Evolutionary conservation across 2,329 filamentous ascomycete genomes (phyloP).

Genomic region (Fusarium metavorans): DNA sequence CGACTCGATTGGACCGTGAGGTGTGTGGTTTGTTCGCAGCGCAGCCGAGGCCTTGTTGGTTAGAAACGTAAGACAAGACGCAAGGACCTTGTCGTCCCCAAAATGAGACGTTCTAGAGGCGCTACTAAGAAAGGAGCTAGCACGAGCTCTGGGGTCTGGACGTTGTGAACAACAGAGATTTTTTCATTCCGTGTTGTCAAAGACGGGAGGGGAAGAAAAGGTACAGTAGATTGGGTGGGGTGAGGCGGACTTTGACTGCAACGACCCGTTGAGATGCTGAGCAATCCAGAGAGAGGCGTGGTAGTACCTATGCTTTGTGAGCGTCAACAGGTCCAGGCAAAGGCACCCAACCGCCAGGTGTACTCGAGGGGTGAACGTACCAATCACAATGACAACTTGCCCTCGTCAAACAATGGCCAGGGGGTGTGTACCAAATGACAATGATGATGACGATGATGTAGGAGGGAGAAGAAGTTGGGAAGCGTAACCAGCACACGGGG

Average conservation of each 20-base stretch:
- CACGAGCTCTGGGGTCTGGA: conserved; percentile 3
- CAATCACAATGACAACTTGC: conserved; percentile 1
- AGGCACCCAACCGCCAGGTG: neutral
- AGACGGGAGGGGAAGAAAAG: neutral
- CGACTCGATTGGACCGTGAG: neutral
- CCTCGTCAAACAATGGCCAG: conserved; percentile 1
- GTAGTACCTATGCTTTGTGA: neutral
- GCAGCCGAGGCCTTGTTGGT: neutral
- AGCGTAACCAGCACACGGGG: conserved; percentile 20
- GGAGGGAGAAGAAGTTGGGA: conserved; percentile 4
- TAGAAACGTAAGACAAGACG: conserved; percentile 2
- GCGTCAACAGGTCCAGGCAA: neutral
- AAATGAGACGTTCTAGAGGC: neutral
- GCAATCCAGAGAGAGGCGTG: neutral
- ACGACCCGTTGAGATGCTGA: neutral
- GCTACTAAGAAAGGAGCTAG: conserved; percentile 4
- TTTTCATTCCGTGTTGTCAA: neutral
- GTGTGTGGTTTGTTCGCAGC: neutral
- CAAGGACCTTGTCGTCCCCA: neutral
- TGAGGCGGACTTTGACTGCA: neutral
- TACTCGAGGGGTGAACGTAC: neutral
- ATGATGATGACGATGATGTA: neutral
- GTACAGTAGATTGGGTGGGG: neutral
- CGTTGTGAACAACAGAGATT: neutral
- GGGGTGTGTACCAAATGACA: neutral